These are phyloP conservation scores for Staphylotrichum longicolle DNA, from an alignment of 495 filamentous ascomycete species.

Conservation along the genomic window DNA sequence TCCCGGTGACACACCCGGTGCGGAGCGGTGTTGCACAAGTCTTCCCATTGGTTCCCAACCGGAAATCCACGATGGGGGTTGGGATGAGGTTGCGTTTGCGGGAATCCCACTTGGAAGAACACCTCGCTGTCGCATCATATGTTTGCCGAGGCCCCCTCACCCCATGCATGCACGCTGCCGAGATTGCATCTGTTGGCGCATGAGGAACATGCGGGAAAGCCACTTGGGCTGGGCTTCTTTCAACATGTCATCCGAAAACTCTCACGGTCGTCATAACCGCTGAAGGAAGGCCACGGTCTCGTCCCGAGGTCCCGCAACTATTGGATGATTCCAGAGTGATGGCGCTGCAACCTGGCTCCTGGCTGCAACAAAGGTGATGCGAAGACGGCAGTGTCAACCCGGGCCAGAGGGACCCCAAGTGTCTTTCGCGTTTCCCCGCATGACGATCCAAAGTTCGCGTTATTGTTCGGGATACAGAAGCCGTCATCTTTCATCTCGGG, in stretches of 20 bases:
- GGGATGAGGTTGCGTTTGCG: conserved; percentile 1
- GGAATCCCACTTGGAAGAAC: neutral
- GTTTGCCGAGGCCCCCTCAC: conserved; percentile 10
- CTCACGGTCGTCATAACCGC: neutral
- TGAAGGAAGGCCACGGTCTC: neutral
- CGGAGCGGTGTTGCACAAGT: conserved; percentile 15
- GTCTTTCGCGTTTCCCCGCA: conserved; percentile 1
- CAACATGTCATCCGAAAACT: neutral
- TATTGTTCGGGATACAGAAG: conserved; percentile 11
- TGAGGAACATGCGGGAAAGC: conserved; percentile 8
- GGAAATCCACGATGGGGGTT: neutral
- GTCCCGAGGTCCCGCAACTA: conserved; percentile 2
- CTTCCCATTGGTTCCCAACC: conserved; percentile 10
- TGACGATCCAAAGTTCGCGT: conserved; percentile 14
- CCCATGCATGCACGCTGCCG: conserved; percentile 21
- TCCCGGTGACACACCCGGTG: conserved; percentile 20
- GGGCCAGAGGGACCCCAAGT: neutral
- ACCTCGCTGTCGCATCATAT: neutral
- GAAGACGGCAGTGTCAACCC: neutral
- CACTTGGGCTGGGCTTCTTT: no score
- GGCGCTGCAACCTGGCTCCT: neutral
- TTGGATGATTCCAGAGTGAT: neutral
- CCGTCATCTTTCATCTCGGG: conserved; percentile 13
- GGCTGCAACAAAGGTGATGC: no score
- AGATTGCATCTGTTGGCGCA: conserved; percentile 18